Base-by-base conservation (phyloP, 164 flowering plant species). In the Chimonanthus salicifolius region DNA sequence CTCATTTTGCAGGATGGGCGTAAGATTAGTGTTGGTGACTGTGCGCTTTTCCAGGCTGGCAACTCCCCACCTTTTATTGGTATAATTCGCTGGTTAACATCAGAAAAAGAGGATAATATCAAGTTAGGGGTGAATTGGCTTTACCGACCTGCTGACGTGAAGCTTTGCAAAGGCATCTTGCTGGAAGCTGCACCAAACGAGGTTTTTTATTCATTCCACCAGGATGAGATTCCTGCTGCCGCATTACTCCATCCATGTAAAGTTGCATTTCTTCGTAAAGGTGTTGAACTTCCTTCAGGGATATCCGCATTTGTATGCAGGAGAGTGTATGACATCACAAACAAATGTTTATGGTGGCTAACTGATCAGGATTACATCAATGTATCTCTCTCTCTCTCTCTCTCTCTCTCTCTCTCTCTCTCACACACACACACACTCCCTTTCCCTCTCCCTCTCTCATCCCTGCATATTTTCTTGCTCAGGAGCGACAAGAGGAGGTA, bases 201-300 rank as follows among this genome's bases (percentile, higher is more conserved):
- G 80, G 78, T 95, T 21, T 92, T 95, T 62, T 95, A 89, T 76
- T 93, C 99, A 43, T 95, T 95, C 80, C 96, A 93, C 79, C 81
- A 84, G 88, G 97, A 90, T 88, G 91, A 87, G 84, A 88, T 86
- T 77, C 86, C 91, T 76, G 93, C 94, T 85, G 97, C 93, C 75
- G 91, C 93, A 49, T 72, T 92, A 78, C 97, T 94, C 74, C 99
- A 94, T 87, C 99, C 94, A 47, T 94, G 99, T 85, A 95, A 90
- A 88, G 98, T 95, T 69, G 87, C 99, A 81, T 95, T 95, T 81
- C 94, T 95, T 79, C 89, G 88, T 70, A 91, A 85, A 90, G 94
- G 94, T 78, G 88, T 83, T 85, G 91, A 90, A 78, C 94, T 90
- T 85, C 96, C 97, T 73, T 66, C 94, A 68, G 94, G 97, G 84